Evolutionary conservation across 192 early-diverging fungal species (phyloP).

Genomic region (Geosiphon pyriformis): DNA sequence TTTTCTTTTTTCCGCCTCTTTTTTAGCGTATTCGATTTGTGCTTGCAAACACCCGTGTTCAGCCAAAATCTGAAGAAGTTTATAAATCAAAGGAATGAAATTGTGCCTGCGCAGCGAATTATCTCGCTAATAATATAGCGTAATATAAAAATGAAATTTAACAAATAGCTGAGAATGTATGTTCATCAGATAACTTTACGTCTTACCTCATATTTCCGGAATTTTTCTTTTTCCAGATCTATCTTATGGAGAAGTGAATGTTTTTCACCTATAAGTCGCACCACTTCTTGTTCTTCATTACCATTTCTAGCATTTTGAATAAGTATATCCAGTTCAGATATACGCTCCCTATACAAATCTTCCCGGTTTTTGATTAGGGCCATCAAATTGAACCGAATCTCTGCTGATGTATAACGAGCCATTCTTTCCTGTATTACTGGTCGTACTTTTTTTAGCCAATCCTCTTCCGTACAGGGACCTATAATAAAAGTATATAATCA

Average conservation of each 20-base stretch:
- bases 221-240: slow-evolving; percentile 57
- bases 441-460: slow-evolving; percentile 62
- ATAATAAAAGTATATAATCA: slow-evolving; percentile 16
- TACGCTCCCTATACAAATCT: slow-evolving; percentile 46
- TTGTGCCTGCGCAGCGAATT: slow-evolving; percentile 70
- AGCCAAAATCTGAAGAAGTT: slow-evolving; percentile 37
- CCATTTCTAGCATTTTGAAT: slow-evolving; percentile 42
- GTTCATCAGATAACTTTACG: too few species aligned
- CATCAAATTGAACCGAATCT: slow-evolving; percentile 79
- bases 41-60: slow-evolving; percentile 10
- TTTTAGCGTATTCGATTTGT: slow-evolving; percentile 1
- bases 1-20: slow-evolving; percentile 3
- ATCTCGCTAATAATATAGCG: slow-evolving; percentile 42
- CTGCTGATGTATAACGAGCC: slow-evolving; percentile 49
- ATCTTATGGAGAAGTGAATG: slow-evolving; percentile 46
- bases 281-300: slow-evolving; percentile 31
- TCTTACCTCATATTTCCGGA: slow-evolving; percentile 47
- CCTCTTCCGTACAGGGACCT: slow-evolving; percentile 54
- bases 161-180: neutral
- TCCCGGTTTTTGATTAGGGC: slow-evolving; percentile 65
- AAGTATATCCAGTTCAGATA: slow-evolving; percentile 41
- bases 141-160: neutral
- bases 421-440: slow-evolving; percentile 67
- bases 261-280: slow-evolving; percentile 48
- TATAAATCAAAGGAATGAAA: slow-evolving; percentile 70